Conservation (phyloP, 2,329 filamentous ascomycete species). For the Ramichloridium luteum region DNA sequence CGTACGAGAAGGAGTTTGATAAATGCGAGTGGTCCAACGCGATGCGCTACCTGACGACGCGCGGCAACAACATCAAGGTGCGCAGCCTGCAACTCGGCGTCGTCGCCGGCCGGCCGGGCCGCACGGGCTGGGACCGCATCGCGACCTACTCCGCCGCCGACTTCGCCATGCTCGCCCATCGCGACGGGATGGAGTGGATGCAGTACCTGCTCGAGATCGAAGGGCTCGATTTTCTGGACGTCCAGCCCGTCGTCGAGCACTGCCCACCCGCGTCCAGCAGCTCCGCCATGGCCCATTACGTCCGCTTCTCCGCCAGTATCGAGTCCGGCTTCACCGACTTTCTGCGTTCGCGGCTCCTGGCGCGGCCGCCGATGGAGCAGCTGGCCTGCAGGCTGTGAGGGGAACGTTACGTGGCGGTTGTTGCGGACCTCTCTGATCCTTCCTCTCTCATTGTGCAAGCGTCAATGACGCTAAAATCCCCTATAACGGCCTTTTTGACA, state of each 20-base stretch:
- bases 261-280: conserved; percentile 40
- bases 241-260: conserved; percentile 43
- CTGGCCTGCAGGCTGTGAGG: not conserved
- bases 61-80: conserved; percentile 24
- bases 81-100: conserved; percentile 36
- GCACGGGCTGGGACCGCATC: conserved; percentile 38
- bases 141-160: conserved; percentile 35
- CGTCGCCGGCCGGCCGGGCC: conserved; percentile 40
- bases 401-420: too few relatives aligned
- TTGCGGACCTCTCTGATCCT: too few relatives aligned
- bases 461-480: too few relatives aligned
- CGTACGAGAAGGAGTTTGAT: conserved; percentile 44
- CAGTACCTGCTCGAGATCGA: conserved; percentile 41
- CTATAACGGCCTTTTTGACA: too few relatives aligned
- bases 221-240: conserved; percentile 38
- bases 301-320: conserved; percentile 49
- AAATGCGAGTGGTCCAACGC: conserved; percentile 43
- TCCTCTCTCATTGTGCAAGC: too few relatives aligned
- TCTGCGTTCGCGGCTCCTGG: conserved; percentile 20
- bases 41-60: conserved; percentile 35
- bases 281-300: conserved; percentile 45
- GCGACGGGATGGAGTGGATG: conserved; percentile 46
- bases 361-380: not conserved
- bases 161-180: conserved; percentile 32
- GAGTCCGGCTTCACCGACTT: conserved; percentile 45